Conservation (phyloP, 2,329 filamentous ascomycete genomes). For the Boeremia lycopersici region DNA sequence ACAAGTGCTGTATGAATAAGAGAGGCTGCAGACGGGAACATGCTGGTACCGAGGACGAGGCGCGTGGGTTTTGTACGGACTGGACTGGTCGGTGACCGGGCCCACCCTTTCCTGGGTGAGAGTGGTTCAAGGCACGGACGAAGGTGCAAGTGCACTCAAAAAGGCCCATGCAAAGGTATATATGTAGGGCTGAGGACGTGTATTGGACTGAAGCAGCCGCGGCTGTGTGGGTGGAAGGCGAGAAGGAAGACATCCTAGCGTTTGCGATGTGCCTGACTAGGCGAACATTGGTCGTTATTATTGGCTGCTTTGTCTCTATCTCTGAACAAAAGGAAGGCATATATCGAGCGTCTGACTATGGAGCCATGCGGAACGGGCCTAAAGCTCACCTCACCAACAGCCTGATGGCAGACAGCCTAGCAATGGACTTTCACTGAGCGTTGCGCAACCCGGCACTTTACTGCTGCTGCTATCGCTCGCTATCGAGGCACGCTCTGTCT, state of each 20-base stretch:
- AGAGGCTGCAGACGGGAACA: slow-evolving; percentile 22
- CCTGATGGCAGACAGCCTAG: too few relatives aligned
- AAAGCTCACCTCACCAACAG: too few relatives aligned
- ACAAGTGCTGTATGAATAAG: slow-evolving; percentile 12
- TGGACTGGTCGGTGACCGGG: slow-evolving; percentile 1
- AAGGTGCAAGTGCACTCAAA: slow-evolving; percentile 3
- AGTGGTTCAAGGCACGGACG: slow-evolving; percentile 10
- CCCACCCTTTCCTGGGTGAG: slow-evolving; percentile 11
- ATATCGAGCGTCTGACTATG: too few relatives aligned
- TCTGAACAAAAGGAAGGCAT: background rate
- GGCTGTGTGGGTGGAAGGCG: background rate
- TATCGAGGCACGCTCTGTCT: background rate
- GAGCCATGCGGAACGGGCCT: too few relatives aligned
- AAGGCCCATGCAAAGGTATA: background rate
- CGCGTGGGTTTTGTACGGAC: slow-evolving; percentile 9
- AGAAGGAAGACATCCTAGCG: background rate
- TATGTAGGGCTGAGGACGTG: slow-evolving; percentile 11
- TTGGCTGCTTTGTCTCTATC: background rate
- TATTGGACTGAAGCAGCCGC: slow-evolving; percentile 1
- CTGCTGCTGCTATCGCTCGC: background rate
- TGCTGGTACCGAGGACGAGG: slow-evolving; percentile 17
- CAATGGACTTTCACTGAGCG: background rate
- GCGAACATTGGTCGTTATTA: background rate
- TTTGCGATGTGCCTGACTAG: background rate
- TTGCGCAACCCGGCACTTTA: background rate